Base-by-base conservation (phyloP, 192 early-diverging fungal species). In the Spizellomyces punctatus region DNA sequence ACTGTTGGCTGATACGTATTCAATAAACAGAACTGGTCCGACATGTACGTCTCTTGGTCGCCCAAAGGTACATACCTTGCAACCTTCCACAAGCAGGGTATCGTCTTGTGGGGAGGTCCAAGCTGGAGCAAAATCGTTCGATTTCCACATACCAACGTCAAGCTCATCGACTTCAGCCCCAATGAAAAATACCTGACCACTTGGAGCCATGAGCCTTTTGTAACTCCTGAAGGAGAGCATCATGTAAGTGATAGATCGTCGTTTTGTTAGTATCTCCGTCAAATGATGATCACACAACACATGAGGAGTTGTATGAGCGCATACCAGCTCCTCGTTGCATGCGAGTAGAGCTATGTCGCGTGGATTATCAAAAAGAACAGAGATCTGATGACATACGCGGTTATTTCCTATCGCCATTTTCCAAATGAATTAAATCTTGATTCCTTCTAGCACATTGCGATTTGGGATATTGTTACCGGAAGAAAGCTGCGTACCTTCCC, bases 91-190 rank as follows among this genome's bases (percentile, higher is more conserved):
- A 84, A 86, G 61, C 93, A 92, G 78, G 98, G 98, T 66, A 89
- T 98, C 57, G 95, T 86, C 41, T 86, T 99, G 71, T 99, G 98
- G 98, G 95, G 98, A 76, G 96, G 96, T 27, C 87, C 90, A 19
- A 89, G 88, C 52, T 97, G 92, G 91, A 89, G 88, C 73, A 92
- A 95, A 82, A 92, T 98, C 64, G 85, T 90, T 70, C 91, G 94
- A 27, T 96, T 98, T 72, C 88, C 90, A 27, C 98, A 99, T 75
- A 91, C 90, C 36, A 89, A 91, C 73, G 95, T 96, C 55, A 92
- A 91, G 74, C 77, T 94, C 48, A 90, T 94, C 61, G 95, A 98
- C 75, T 99, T 93, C 72, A 93, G 91, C 49, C 96, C 96, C 36
- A 94, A 94, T 78, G 98, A 99, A 82, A 91, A 88, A 50, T 98